phyloP scores from a whole-genome alignment of 352 stramenopile genomes.

The Phytophthora brassicae region DNA sequence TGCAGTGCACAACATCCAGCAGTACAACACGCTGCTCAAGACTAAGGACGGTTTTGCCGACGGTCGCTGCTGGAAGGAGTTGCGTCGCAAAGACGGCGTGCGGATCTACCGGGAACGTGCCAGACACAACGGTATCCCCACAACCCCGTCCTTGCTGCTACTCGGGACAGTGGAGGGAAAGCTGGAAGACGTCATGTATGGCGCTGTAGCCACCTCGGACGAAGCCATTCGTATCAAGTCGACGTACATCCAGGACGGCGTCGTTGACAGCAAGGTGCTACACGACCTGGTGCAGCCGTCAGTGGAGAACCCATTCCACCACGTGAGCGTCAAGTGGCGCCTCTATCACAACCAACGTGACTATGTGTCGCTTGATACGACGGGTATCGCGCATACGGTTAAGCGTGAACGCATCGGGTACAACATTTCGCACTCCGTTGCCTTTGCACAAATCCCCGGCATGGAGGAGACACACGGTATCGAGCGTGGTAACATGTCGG shows the following conservation, averaged over 20 bases:
- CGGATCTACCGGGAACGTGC: slow-evolving; percentile 43
- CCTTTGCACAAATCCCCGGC: slow-evolving; percentile 43
- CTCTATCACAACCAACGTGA: slow-evolving; percentile 48
- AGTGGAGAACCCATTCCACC: slow-evolving; percentile 46
- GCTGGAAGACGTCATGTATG: slow-evolving; percentile 74
- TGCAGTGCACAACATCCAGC: slow-evolving; percentile 44
- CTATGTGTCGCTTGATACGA: slow-evolving; percentile 56
- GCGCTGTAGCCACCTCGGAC: slow-evolving; percentile 39
- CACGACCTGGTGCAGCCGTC: slow-evolving; percentile 45
- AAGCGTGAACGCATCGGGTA: slow-evolving; percentile 47
- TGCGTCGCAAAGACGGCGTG: slow-evolving; percentile 37
- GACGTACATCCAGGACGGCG: slow-evolving; percentile 46
- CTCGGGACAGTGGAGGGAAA: slow-evolving; percentile 50
- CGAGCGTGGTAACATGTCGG: slow-evolving; percentile 50
- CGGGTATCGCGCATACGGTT: slow-evolving; percentile 37
- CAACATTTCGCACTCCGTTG: slow-evolving; percentile 57
- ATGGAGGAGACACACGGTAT: slow-evolving; percentile 40
- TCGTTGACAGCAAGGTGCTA: slow-evolving; percentile 56
- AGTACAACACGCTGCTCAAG: slow-evolving; percentile 47
- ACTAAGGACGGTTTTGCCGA: slow-evolving; percentile 44
- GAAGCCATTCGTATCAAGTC: slow-evolving; percentile 56
- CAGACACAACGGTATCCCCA: slow-evolving; percentile 19
- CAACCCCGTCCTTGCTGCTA: slow-evolving; percentile 53
- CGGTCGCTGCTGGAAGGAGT: slow-evolving; percentile 38
- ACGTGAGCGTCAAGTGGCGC: slow-evolving; percentile 54